Evolutionary conservation across 2,329 filamentous ascomycete species (phyloP), one percentile per base, ranked within the genome.

Genomic region (Verticillium klebahnii): DNA sequence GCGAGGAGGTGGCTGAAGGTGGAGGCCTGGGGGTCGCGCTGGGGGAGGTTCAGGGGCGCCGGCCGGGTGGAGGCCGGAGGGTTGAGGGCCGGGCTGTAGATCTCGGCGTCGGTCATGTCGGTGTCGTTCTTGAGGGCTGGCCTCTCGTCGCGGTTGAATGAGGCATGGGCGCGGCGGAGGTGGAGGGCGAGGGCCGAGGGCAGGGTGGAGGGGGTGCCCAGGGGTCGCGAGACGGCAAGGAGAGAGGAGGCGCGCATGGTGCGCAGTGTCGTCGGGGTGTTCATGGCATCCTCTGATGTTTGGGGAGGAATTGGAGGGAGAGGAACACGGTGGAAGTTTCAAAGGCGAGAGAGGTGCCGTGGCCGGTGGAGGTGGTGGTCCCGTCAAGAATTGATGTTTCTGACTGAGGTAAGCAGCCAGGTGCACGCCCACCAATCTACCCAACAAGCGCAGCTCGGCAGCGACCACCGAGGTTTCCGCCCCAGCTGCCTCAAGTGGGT

Each of bases 1-100:
- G 76, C 72, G 69, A 85, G 84, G 19, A 69, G 69, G 40, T 74
- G 69, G 61, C 75, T 74, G 61, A 84, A 71, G 23, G 77, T 70
- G 32, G 77, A 76, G 34, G 82, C 73, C 8, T 75, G 69, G 23
- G 80, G 70, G 19, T 79, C 72, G 60, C 85, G 82, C 5, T 74
- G 72, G 7, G 91, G 91, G 2, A 91, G 78, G 54, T 80, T 73
- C 64, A 97, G 82, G 0, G 84, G 81, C 0, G 91, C 86, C 0
- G 93, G 90, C 25, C 89, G 88, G 0, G 92, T 95, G 56, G 86
- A 85, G 11, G 78, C 70, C 0, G 92, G 91, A 0, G 90, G 89
- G 77, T 96, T 96, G 67, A 93, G 70, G 58, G 75, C 70, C 36
- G 75, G 67, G 62, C 70, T 65, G 45, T 57, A 31, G 45, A 31